Conservation (phyloP, 148 eudicot genomes). For the Chenopodium formosanum region DNA sequence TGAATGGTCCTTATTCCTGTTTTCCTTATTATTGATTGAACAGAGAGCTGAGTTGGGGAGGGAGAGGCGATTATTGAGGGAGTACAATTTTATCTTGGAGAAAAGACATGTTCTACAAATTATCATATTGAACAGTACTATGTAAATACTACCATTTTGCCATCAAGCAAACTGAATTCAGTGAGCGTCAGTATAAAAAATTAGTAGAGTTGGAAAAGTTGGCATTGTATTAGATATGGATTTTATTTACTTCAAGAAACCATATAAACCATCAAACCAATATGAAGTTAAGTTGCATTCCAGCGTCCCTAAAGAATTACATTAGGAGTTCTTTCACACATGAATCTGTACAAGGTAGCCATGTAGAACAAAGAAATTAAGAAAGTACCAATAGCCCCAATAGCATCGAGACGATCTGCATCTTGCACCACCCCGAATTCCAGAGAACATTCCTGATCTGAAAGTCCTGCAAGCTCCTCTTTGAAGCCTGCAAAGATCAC, state of each 20-base stretch:
- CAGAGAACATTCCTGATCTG: constrained; percentile 32
- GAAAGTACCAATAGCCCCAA: constrained; percentile 91
- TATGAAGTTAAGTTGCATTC: not conserved
- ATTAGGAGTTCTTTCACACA: not conserved
- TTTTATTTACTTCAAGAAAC: not conserved
- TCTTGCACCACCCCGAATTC: constrained; percentile 97
- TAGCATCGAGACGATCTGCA: constrained; percentile 99
- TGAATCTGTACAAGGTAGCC: not conserved
- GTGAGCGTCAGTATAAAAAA: not conserved
- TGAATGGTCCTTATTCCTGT: not conserved
- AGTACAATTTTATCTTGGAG: not conserved
- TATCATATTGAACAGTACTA: not conserved
- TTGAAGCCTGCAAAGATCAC: constrained; percentile 64
- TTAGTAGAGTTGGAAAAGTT: not conserved
- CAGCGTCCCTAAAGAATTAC: not conserved
- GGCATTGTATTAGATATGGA: not conserved
- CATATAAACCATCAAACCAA: not conserved
- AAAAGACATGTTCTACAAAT: not conserved
- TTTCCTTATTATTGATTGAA: not conserved
- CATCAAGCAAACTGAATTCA: not conserved
- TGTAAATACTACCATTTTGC: not conserved
- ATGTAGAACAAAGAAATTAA: not conserved
- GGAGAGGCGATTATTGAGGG: not conserved
- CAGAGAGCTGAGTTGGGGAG: not conserved
- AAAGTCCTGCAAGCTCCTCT: constrained; percentile 67